Conservation (phyloP, 106 monocot species). For the Platanthera guangdongensis region DNA sequence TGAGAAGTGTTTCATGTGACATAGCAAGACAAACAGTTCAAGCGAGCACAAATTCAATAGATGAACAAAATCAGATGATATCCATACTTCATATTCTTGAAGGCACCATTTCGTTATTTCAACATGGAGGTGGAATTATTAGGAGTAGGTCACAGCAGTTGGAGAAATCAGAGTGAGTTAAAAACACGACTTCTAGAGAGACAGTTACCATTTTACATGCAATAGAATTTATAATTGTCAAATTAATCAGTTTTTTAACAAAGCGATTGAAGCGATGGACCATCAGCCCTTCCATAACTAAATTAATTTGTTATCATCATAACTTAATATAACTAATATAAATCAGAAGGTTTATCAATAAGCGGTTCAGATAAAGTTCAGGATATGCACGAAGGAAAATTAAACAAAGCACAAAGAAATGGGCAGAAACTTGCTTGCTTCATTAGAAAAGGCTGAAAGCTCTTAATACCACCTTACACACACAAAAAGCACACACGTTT, state of each 20-base stretch:
- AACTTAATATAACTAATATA: too few relatives aligned
- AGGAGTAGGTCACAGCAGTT: background rate
- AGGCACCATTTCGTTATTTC: background rate
- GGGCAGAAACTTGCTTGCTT: too few relatives aligned
- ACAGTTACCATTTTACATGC: background rate
- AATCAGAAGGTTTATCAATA: too few relatives aligned
- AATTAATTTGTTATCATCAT: too few relatives aligned
- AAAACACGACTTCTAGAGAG: background rate
- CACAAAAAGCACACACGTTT: too few relatives aligned
- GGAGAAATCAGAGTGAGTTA: background rate
- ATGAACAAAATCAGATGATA: background rate
- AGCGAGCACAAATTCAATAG: background rate
- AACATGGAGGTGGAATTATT: background rate
- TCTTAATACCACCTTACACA: too few relatives aligned
- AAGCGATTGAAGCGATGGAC: background rate
- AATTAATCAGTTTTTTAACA: background rate
- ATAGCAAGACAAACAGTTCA: background rate
- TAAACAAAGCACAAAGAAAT: too few relatives aligned
- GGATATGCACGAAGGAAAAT: too few relatives aligned
- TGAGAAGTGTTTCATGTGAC: background rate
- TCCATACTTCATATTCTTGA: background rate
- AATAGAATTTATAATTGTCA: background rate
- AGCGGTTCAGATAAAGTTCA: too few relatives aligned
- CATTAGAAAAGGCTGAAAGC: too few relatives aligned
- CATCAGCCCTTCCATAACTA: background rate